Evolutionary conservation across 257 asterid species (phyloP).

Genomic region (Solanum bulbocastanum): DNA sequence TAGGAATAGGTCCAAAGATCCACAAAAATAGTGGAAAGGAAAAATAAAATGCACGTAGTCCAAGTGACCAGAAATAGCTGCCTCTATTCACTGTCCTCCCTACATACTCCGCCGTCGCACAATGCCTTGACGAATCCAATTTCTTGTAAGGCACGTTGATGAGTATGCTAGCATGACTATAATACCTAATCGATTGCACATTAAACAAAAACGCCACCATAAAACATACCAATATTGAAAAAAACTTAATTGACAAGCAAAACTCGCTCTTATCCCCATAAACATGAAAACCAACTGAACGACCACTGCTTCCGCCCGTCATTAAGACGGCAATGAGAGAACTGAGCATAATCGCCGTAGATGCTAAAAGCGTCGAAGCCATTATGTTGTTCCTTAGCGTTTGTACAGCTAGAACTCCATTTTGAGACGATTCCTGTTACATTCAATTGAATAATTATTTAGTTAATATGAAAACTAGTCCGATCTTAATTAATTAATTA

Average conservation of each 20-base stretch:
- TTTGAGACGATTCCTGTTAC: conserved; percentile 44
- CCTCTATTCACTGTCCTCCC: conserved; percentile 53
- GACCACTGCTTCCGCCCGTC: conserved; percentile 26
- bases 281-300: conserved; percentile 11
- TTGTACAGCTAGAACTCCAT: conserved; percentile 73
- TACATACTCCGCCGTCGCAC: conserved; percentile 48
- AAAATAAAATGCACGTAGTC: conserved; percentile 64
- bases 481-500: conserved; percentile 7
- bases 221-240: conserved; percentile 58
- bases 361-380: conserved; percentile 88
- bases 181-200: conserved; percentile 78
- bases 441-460: not conserved
- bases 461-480: not conserved
- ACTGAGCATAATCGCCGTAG: conserved; percentile 75
- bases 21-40: conserved; percentile 77
- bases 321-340: conserved; percentile 70
- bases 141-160: conserved; percentile 56
- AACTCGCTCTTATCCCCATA: conserved; percentile 29
- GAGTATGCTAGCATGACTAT: conserved; percentile 86
- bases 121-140: not conserved
- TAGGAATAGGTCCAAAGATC: conserved; percentile 84
- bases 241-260: conserved; percentile 50
- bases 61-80: conserved; percentile 84
- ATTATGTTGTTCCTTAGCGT: conserved; percentile 83
- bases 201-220: conserved; percentile 58